Conservation (phyloP, 768 basidiomycete genomes). For the Mrakia frigida region DNA sequence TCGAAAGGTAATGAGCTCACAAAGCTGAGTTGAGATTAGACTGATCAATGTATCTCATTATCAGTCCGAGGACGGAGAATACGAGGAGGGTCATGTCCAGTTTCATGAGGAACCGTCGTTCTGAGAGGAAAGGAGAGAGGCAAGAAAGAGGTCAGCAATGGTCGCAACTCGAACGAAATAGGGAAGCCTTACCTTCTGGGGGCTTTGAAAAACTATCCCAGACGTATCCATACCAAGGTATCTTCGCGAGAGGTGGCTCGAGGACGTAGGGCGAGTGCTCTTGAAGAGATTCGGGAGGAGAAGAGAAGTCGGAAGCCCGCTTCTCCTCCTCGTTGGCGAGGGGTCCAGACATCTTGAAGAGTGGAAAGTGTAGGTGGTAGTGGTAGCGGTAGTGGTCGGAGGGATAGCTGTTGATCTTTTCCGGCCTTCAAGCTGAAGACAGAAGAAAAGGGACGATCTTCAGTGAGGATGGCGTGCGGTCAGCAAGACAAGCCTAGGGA, state of each 20-base stretch:
- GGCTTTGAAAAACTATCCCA: conserved; percentile 35
- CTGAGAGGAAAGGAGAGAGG: not conserved
- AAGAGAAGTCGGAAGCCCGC: not conserved
- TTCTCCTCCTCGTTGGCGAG: not conserved
- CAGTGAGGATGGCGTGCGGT: no score
- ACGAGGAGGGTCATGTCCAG: conserved; percentile 32
- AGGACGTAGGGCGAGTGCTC: not conserved
- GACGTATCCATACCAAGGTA: conserved; percentile 35
- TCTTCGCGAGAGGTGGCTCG: not conserved
- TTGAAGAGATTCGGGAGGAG: not conserved
- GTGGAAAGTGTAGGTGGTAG: no score
- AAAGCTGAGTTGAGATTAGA: not conserved
- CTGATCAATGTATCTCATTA: conserved; percentile 27
- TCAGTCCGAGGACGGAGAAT: conserved; percentile 32
- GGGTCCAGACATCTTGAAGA: not conserved
- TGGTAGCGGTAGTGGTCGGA: no score
- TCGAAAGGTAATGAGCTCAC: no score
- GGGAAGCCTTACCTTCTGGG: not conserved
- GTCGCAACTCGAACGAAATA: not conserved
- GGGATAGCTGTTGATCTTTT: no score
- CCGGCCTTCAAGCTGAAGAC: no score
- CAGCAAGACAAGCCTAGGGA: no score
- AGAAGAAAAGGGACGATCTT: no score
- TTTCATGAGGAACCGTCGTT: conserved; percentile 28
- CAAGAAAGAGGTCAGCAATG: not conserved